These are phyloP conservation scores for Eucommia ulmoides DNA, from an alignment of 257 asterid genomes.

Conservation along the genomic window DNA sequence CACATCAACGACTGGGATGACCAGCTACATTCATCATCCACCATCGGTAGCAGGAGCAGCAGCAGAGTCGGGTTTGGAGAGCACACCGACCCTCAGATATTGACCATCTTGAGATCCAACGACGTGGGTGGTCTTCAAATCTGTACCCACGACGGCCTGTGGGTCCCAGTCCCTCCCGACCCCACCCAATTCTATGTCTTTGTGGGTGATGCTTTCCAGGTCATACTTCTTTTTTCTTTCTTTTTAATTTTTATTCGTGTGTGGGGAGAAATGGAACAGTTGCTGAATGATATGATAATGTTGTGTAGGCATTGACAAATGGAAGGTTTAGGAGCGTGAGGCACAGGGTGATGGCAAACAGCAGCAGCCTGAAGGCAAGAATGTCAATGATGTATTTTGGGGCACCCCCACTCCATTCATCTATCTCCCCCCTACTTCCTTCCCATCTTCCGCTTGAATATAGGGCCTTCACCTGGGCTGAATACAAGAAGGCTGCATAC, in stretches of 20 bases:
- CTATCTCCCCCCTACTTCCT: background rate
- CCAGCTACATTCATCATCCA: background rate
- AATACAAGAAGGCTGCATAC: background rate
- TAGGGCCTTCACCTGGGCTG: background rate
- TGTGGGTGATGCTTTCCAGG: conserved; percentile 54
- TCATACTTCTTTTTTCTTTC: background rate
- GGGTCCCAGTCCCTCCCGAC: conserved; percentile 58
- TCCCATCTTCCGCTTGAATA: background rate
- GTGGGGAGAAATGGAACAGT: no score
- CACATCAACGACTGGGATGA: background rate
- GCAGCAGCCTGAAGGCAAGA: background rate
- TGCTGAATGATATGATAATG: background rate
- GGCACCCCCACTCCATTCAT: background rate
- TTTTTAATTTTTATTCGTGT: no score
- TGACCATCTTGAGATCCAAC: conserved; percentile 59
- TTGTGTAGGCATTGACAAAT: conserved; percentile 40
- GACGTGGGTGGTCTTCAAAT: conserved; percentile 69
- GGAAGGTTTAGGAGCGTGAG: conserved; percentile 58
- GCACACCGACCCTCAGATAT: conserved; percentile 72
- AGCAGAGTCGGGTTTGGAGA: conserved; percentile 66
- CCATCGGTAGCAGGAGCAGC: background rate
- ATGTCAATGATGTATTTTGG: conserved; percentile 2
- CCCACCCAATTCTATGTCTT: conserved; percentile 45
- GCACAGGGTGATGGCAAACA: conserved; percentile 46
- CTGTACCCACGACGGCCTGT: conserved; percentile 29